Conservation (phyloP, 345 rosid genomes). For the Hibiscus tridactylites region DNA sequence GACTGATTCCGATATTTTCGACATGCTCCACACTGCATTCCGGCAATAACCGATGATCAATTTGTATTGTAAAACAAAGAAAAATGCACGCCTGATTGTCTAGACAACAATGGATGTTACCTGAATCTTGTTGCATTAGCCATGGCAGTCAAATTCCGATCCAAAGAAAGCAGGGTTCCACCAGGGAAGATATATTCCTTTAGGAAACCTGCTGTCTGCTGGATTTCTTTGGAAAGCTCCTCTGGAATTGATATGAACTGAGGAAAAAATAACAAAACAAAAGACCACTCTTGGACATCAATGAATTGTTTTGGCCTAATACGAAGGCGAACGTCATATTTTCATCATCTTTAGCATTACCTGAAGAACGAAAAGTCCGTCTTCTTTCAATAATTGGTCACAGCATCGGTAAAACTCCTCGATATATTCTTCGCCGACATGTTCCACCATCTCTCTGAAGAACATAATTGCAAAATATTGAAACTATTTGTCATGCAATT, state of each 20-base stretch:
- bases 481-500: neutral
- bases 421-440: slow-evolving; percentile 85
- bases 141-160: too few relatives aligned
- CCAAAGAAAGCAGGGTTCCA: too few relatives aligned
- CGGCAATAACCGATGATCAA: neutral
- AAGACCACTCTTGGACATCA: too few relatives aligned
- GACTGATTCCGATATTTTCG: slow-evolving; percentile 80
- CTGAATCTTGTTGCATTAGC: too few relatives aligned
- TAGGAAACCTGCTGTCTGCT: too few relatives aligned
- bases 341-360: slow-evolving; percentile 21
- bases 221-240: too few relatives aligned
- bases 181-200: too few relatives aligned
- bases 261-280: too few relatives aligned
- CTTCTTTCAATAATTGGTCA: slow-evolving; percentile 63
- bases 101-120: neutral
- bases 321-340: too few relatives aligned
- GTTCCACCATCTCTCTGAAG: slow-evolving; percentile 82
- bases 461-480: neutral
- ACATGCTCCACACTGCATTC: slow-evolving; percentile 68
- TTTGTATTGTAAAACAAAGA: neutral
- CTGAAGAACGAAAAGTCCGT: slow-evolving; percentile 76
- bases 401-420: slow-evolving; percentile 68
- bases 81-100: neutral
- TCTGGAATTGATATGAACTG: too few relatives aligned
- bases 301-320: too few relatives aligned